A percentile compares a stretch with the other conserved stretches of the same genome.
Conservation (phyloP, 2,329 filamentous ascomycete genomes). For the Aspergillus japonicus region DNA sequence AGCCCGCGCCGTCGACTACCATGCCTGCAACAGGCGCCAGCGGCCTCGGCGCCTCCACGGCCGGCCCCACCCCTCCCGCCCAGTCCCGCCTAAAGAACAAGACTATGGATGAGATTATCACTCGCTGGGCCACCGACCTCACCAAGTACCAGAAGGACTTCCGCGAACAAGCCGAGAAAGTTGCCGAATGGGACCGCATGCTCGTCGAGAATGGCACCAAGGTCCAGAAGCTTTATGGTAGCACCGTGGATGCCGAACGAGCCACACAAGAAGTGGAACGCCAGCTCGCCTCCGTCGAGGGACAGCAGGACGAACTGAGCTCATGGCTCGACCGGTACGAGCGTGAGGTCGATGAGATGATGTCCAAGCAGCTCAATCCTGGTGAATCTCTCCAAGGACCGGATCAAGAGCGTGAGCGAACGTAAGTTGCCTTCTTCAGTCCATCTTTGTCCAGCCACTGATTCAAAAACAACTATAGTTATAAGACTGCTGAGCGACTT, state of each 20-base stretch:
- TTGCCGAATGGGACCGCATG: constrained; percentile 86
- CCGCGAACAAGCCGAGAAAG: constrained; percentile 81
- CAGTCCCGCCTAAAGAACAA: constrained; percentile 94
- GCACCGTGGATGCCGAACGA: constrained; percentile 89
- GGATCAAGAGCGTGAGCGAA: constrained; percentile 92
- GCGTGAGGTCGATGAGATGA: constrained; percentile 83
- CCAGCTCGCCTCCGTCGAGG: constrained; percentile 83
- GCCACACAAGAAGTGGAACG: constrained; percentile 92
- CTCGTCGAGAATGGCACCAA: constrained; percentile 93
- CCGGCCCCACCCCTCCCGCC: constrained; percentile 73
- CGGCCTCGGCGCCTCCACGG: constrained; percentile 68
- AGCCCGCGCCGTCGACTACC: constrained; percentile 27
- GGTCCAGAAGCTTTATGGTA: constrained; percentile 88
- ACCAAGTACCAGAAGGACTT: constrained; percentile 97
- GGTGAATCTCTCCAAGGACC: constrained; percentile 78
- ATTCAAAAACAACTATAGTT: constrained; percentile 43
- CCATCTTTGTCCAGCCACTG: neutral
- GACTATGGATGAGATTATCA: constrained; percentile 98
- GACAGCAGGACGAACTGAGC: constrained; percentile 87
- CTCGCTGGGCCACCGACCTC: constrained; percentile 90
- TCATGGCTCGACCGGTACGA: constrained; percentile 90
- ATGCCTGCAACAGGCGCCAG: constrained; percentile 31
- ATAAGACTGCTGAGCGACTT: constrained; percentile 91
- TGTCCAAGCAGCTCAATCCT: constrained; percentile 72
- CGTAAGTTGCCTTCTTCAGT: constrained; percentile 51